A percentile compares a stretch with the other conserved stretches of the same genome.
phyloP scores from a whole-genome alignment of 192 early-diverging fungal species.

The Geosiphon pyriformis region DNA sequence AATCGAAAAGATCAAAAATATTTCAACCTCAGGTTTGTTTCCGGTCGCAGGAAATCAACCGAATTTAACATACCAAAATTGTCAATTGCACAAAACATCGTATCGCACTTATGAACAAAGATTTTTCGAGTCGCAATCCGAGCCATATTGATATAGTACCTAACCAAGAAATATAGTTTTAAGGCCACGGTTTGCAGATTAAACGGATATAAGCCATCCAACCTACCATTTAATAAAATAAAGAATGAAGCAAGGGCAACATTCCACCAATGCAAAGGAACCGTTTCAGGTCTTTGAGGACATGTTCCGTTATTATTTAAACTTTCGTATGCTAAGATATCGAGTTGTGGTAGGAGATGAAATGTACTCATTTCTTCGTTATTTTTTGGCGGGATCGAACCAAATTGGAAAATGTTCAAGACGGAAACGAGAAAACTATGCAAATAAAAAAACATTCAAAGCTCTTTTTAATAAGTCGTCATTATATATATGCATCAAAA shows the following conservation, averaged over 20 bases:
- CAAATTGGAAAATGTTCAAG: too few relatives aligned
- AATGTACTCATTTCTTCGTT: not conserved
- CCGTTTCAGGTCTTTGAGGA: slow-evolving; percentile 27
- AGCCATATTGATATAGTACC: slow-evolving; percentile 55
- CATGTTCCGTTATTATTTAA: not conserved
- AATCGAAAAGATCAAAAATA: slow-evolving; percentile 2
- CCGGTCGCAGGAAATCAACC: not conserved
- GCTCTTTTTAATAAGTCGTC: too few relatives aligned
- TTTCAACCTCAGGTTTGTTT: too few relatives aligned
- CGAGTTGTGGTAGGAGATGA: not conserved
- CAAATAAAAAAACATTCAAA: too few relatives aligned
- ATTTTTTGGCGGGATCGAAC: too few relatives aligned
- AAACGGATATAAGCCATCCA: not conserved
- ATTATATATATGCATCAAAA: too few relatives aligned
- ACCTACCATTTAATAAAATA: slow-evolving; percentile 49
- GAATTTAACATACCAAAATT: slow-evolving; percentile 49
- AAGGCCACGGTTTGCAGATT: not conserved
- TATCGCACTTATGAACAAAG: slow-evolving; percentile 59
- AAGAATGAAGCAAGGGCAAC: slow-evolving; percentile 56
- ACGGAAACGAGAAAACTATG: too few relatives aligned
- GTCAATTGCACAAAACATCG: slow-evolving; percentile 76
- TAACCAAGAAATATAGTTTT: slow-evolving; percentile 9
- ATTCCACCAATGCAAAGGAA: slow-evolving; percentile 43
- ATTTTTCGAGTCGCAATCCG: slow-evolving; percentile 60
- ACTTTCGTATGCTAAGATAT: not conserved